phyloP scores from a whole-genome alignment of 1,284 basidiomycete species.

The Moesziomyces sp. region DNA sequence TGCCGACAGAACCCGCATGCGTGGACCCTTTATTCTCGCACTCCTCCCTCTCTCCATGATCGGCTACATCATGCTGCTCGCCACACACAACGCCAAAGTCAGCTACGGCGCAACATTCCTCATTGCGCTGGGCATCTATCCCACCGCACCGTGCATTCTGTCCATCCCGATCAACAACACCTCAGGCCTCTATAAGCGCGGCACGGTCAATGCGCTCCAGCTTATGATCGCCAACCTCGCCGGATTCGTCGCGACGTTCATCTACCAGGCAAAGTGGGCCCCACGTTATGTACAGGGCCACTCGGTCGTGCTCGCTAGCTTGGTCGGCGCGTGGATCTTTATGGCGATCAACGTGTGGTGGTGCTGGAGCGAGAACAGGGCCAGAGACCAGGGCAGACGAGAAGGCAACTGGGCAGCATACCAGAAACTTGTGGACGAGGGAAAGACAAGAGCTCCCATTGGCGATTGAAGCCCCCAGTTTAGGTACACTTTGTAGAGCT shows the following conservation, averaged over 20 bases:
- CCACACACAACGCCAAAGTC: conserved; percentile 41
- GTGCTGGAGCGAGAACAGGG: conserved; percentile 53
- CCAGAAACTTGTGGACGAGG: conserved; percentile 38
- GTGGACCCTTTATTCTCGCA: conserved; percentile 66
- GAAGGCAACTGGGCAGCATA: conserved; percentile 48
- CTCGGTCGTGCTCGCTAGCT: conserved; percentile 63
- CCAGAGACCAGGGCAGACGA: conserved; percentile 42
- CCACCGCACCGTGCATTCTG: conserved; percentile 59
- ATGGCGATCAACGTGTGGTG: conserved; percentile 54
- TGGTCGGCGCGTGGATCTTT: conserved; percentile 60
- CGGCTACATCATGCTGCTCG: conserved; percentile 61
- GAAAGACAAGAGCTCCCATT: conserved; percentile 54
- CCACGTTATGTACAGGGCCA: conserved; percentile 62
- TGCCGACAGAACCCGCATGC: conserved; percentile 65
- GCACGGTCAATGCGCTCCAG: conserved; percentile 65
- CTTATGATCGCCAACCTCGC: conserved; percentile 67
- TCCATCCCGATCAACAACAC: conserved; percentile 60
- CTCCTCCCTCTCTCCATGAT: conserved; percentile 66
- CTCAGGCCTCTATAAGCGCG: conserved; percentile 62
- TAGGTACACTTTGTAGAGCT: conserved; percentile 34
- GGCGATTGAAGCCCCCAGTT: conserved; percentile 53
- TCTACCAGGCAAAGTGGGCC: conserved; percentile 58
- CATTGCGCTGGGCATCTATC: conserved; percentile 63
- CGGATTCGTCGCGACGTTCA: conserved; percentile 66
- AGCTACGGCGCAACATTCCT: conserved; percentile 65